phyloP scores from a whole-genome alignment of 2,329 filamentous ascomycete species.

The Periglandula ipomoeae region DNA sequence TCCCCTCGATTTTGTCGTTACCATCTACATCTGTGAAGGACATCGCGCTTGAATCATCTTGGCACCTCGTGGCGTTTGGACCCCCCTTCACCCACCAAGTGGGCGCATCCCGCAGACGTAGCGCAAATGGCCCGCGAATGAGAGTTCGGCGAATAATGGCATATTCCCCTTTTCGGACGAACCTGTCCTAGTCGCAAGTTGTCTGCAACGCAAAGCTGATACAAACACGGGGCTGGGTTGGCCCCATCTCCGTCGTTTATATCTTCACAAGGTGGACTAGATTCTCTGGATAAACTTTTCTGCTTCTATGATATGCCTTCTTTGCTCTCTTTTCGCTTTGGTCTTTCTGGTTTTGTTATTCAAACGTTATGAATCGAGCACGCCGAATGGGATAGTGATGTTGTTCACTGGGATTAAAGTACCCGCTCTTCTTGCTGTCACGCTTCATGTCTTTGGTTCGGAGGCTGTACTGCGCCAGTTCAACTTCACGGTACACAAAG shows the following conservation, averaged over 20 bases:
- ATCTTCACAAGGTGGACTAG: no score
- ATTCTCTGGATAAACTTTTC: no score
- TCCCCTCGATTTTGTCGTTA: no score
- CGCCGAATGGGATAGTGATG: background rate
- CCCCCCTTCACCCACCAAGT: no score
- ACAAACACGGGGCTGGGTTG: background rate
- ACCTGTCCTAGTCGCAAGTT: background rate
- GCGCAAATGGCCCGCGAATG: background rate
- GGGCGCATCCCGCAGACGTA: background rate
- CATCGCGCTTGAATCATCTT: no score
- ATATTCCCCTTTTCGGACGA: background rate
- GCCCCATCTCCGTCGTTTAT: background rate
- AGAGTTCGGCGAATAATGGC: background rate
- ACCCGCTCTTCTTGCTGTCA: background rate
- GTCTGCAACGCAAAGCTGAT: background rate
- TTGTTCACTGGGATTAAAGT: background rate
- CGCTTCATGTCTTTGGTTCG: background rate
- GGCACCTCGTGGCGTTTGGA: background rate
- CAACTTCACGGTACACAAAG: slow-evolving; percentile 5
- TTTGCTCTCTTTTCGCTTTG: no score
- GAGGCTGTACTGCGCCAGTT: slow-evolving; percentile 1
- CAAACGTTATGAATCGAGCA: background rate
- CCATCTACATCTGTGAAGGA: no score
- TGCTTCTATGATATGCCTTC: no score
- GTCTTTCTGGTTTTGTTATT: background rate